Percentiles rank a stretch among this genome's conserved stretches.
These are phyloP conservation scores for Dendrobium huoshanense DNA, from an alignment of 106 monocot genomes.

Conservation along the genomic window DNA sequence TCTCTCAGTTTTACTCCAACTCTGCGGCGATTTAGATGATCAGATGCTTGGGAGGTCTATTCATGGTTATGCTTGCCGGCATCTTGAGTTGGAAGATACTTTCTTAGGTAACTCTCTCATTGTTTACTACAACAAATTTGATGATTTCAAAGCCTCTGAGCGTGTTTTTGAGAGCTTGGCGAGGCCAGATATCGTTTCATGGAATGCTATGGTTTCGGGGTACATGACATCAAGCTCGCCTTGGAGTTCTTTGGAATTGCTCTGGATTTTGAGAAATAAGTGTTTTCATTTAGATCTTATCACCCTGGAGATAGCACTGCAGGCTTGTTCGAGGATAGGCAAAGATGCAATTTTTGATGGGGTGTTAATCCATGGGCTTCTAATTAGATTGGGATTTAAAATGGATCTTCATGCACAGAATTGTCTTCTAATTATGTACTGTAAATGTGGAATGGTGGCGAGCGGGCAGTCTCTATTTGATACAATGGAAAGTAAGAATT, in stretches of 20 bases:
- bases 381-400: conserved; percentile 13
- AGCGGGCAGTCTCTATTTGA: conserved; percentile 21
- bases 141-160: conserved; percentile 20
- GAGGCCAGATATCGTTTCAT: conserved; percentile 28
- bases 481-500: conserved; percentile 19
- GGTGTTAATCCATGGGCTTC: conserved; percentile 28
- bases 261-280: conserved; percentile 14
- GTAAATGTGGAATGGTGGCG: conserved; percentile 21
- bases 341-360: conserved; percentile 17
- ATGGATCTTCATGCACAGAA: conserved; percentile 22
- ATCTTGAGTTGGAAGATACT: conserved; percentile 14
- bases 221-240: conserved; percentile 11
- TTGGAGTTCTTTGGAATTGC: conserved; percentile 16
- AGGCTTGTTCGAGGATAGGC: conserved; percentile 27
- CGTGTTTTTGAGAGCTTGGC: conserved; percentile 24
- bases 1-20: conserved; percentile 32
- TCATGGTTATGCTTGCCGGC: conserved; percentile 25
- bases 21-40: conserved; percentile 7
- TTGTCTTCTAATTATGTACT: conserved; percentile 40
- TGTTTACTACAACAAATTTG: conserved; percentile 36
- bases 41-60: conserved; percentile 26
- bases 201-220: conserved; percentile 51
- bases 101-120: conserved; percentile 47
- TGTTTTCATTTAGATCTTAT: conserved; percentile 13
- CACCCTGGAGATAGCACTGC: conserved; percentile 31